Evolutionary conservation across 345 rosid species (phyloP), one percentile per base, ranked within the genome.

Genomic region (Eucalyptus curtisii): DNA sequence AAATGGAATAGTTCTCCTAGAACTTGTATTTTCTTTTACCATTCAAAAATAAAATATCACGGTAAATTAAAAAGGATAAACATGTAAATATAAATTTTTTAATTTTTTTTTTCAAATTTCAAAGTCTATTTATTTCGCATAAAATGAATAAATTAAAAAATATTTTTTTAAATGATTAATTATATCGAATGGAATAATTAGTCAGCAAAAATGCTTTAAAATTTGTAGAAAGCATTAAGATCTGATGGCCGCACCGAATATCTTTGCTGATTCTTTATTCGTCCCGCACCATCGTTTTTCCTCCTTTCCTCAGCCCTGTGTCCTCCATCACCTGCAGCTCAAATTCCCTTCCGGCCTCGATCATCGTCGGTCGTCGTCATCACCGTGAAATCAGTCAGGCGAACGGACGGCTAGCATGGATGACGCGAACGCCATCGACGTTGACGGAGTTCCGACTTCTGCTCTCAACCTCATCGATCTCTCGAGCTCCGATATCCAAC

Each of bases 381-480:
- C 17, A 16, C 79, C 10, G 2, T 15, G 79, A 66, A 31, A 66
- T 66, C 42, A 4, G 79, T 15, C 79, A 31, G 42, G 79, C 19
- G 79, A 66, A n/a, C 3, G 40, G 79, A 66, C 6, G 22, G 40
- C 79, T 10, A 64, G 71, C 79, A 66, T 66, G 79, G 19, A 16
- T 8, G 79, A 31, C 42, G 1, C 42, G 4, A 31, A 66, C 12
- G 42, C 42, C 22, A 8, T 16, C 24, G 80, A 31, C 2, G 24
- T 81, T 11, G 42, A 31, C 79, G 88, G 88, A 45, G 88, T 93
- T 8, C 94, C 94, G 8, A 27, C 33, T 12, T 61, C 68, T 0
- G 4, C 71, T 13, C 95, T 94, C 88, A 90, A 94, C 53, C 91
- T 95, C 84, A 90, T 93, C 89, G 95, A 95, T 88, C 96, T 95